Percentiles rank a stretch among this genome's conserved stretches.
Evolutionary conservation across 305 asterid genomes (phyloP).

Genomic region (Stenogyne calaminthoides): DNA sequence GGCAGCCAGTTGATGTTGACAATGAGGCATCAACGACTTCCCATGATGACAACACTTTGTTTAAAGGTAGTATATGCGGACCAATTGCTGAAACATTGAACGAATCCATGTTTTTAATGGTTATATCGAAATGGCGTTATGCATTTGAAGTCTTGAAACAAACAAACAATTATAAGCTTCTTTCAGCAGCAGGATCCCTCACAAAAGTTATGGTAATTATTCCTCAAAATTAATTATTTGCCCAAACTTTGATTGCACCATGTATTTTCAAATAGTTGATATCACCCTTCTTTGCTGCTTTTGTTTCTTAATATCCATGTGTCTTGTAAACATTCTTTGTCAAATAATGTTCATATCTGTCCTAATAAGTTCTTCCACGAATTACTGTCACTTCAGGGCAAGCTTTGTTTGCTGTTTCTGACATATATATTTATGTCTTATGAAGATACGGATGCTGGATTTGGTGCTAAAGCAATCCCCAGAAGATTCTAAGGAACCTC

Average conservation of each 20-base stretch:
- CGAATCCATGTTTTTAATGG: slow-evolving; percentile 82
- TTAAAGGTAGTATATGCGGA: slow-evolving; percentile 83
- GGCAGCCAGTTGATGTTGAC: slow-evolving; percentile 63
- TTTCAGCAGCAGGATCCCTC: slow-evolving; percentile 94
- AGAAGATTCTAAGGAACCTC: slow-evolving; percentile 88
- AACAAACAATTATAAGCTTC: slow-evolving; percentile 76
- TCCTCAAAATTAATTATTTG: too few relatives aligned
- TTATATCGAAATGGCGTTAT: slow-evolving; percentile 81
- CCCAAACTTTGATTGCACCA: slow-evolving; percentile 4
- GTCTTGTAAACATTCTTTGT: slow-evolving; percentile 2
- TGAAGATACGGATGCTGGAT: slow-evolving; percentile 90
- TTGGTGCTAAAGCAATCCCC: slow-evolving; percentile 81
- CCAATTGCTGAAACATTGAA: slow-evolving; percentile 91
- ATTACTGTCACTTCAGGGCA: slow-evolving; percentile 22
- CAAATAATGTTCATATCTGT: slow-evolving; percentile 19
- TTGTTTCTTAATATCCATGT: slow-evolving; percentile 22
- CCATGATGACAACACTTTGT: slow-evolving; percentile 48
- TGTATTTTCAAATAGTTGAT: slow-evolving; percentile 25
- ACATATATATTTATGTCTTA: slow-evolving; percentile 38
- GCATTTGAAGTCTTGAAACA: slow-evolving; percentile 85
- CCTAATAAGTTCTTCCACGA: slow-evolving; percentile 13
- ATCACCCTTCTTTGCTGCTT: slow-evolving; percentile 7
- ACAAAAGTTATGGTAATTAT: slow-evolving; percentile 80
- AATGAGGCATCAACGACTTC: slow-evolving; percentile 43
- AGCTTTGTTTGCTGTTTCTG: slow-evolving; percentile 31